Evolutionary conservation across 345 rosid species (phyloP).

Genomic region (Melaleuca alternifolia): DNA sequence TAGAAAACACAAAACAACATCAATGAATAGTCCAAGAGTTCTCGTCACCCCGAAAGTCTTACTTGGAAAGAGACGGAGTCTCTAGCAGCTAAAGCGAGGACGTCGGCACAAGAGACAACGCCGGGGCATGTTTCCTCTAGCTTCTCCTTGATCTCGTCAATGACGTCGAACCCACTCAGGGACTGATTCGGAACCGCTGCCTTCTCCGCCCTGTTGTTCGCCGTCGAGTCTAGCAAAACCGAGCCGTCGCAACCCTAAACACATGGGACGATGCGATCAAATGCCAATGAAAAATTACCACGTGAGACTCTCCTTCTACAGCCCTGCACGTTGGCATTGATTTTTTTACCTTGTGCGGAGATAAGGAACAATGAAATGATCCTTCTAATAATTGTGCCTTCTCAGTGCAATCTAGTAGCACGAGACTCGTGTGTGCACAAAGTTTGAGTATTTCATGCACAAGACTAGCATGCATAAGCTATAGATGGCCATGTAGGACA

Average conservation of each 20-base stretch:
- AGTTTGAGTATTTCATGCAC: no score
- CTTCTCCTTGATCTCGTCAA: constrained; percentile 24
- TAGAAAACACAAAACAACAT: neutral
- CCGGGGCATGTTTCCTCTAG: constrained; percentile 33
- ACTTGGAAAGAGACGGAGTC: constrained; percentile 29
- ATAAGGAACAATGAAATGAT: no score
- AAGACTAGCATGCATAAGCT: neutral
- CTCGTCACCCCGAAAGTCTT: neutral
- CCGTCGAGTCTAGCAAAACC: constrained; percentile 14
- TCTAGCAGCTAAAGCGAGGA: constrained; percentile 29
- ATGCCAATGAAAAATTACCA: neutral
- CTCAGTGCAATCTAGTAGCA: neutral
- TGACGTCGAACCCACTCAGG: constrained; percentile 17
- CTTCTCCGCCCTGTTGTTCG: constrained; percentile 24
- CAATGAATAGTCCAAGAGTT: neutral
- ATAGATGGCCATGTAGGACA: neutral
- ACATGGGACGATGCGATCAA: neutral
- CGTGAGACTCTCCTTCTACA: neutral
- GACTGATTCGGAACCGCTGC: constrained; percentile 16
- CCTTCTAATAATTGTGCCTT: neutral
- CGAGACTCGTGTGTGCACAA: neutral
- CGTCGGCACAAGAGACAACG: constrained; percentile 39
- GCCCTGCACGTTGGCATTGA: neutral
- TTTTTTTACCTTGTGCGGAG: neutral
- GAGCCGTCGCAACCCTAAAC: constrained; percentile 34